Percentiles rank a stretch among this genome's conserved stretches.
phyloP scores from a whole-genome alignment of 176 grass and related monocot species.

The Poa pratensis region DNA sequence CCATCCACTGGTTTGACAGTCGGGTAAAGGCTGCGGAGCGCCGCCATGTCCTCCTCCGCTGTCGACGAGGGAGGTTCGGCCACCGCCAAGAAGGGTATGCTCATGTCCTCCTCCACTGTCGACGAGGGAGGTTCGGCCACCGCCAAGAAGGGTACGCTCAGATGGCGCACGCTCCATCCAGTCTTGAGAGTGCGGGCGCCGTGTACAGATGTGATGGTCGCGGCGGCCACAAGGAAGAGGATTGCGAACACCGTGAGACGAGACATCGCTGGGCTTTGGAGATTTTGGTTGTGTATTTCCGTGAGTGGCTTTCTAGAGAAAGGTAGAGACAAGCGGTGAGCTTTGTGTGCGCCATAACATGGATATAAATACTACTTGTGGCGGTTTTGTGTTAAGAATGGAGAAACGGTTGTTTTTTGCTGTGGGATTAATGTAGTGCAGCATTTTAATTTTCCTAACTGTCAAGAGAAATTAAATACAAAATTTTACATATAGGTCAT shows the following conservation, averaged over 20 bases:
- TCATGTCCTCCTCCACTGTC: too few species aligned
- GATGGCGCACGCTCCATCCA: not conserved
- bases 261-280: not conserved
- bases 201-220: not conserved
- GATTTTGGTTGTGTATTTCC: not conserved
- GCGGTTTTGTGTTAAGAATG: not conserved
- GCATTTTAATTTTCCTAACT: conserved; percentile 1
- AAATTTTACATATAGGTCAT: not conserved
- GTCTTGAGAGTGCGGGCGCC: not conserved
- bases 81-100: not conserved
- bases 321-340: not conserved
- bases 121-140: too few species aligned
- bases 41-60: not conserved
- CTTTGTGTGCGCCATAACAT: not conserved
- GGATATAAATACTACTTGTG: not conserved
- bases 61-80: not conserved
- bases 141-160: too few species aligned
- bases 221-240: conserved; percentile 12
- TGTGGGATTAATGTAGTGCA: not conserved
- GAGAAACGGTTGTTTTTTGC: not conserved
- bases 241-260: not conserved
- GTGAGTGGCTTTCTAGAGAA: not conserved
- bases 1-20: not conserved
- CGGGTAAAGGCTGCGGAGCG: conserved; percentile 2
- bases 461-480: not conserved